Base-by-base conservation (phyloP, 2,329 filamentous ascomycete genomes). In the Geosmithia putterillii region DNA sequence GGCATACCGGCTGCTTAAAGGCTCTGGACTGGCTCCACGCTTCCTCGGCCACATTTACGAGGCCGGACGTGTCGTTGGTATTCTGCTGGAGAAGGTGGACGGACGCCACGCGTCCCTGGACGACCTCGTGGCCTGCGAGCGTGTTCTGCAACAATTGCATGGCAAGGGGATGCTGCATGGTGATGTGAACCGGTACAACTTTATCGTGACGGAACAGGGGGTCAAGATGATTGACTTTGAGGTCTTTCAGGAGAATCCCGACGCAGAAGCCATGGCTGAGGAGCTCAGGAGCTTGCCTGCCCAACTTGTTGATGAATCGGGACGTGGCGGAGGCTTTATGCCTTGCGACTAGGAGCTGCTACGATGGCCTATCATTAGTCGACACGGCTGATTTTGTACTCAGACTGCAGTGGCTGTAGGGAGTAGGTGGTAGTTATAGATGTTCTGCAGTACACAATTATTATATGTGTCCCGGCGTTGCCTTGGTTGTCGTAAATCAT, bases 101-200 rank as follows among this genome's bases (percentile, higher is more conserved):
- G 58, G 54, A 36, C 50, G 51, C 17, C 46, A 40, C 50, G 55
- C 61, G 36, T 50, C 45, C 10, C 15, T 54, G 7, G 25, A 51
- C 8, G 54, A 61, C 47, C 51, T 61, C 21, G 28, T 23, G 23
- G 18, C 21, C n/a, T 62, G 62, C 46, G 46, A 56, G 47, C 36
- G 44, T 34, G 49, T 52, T 46, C 35, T 62, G 23, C 25, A 43
- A 42, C 51, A 50, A 46, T 44, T 61, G 18, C 55, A 61, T 45
- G 23, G 46, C 18, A 42, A 57, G 34, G 53, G 57, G 28, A 35
- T 62, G 38, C 21, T 60, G 23, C 59, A 65, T 51, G 57, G 59
- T 14, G 63, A 65, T 48, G 52, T 58, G 28, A 64, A 65, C 48
- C 53, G 55, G 43, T 54, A 63, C 44, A 66, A 62, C 49, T 65